phyloP scores from a whole-genome alignment of 441 rosid genomes.

The Populus trichocarpa region DNA sequence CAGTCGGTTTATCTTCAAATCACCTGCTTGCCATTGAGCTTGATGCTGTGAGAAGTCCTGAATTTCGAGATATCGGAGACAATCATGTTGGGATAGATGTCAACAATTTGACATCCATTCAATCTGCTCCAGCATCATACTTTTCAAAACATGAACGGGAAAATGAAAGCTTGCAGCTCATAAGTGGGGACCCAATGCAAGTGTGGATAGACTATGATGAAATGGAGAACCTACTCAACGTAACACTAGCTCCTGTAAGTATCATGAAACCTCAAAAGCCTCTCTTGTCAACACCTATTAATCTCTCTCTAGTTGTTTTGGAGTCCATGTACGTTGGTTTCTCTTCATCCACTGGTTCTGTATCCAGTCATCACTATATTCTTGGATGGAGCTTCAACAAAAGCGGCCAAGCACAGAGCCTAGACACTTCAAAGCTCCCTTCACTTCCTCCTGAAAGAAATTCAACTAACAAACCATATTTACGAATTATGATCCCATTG shows the following conservation, averaged over 20 bases:
- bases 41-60: constrained; percentile 38
- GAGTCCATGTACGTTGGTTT: constrained; percentile 54
- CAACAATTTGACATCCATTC: constrained; percentile 34
- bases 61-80: constrained; percentile 27
- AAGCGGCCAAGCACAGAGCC: constrained; percentile 26
- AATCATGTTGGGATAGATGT: constrained; percentile 66
- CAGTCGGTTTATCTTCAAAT: constrained; percentile 28
- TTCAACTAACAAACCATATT: constrained; percentile 11
- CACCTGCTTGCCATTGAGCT: constrained; percentile 55
- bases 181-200: constrained; percentile 38
- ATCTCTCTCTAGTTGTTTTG: constrained; percentile 36
- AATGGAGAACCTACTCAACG: constrained; percentile 28
- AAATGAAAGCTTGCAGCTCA: constrained; percentile 32
- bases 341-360: constrained; percentile 49
- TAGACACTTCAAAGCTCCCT: constrained; percentile 39
- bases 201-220: constrained; percentile 57
- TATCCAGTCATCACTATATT: constrained; percentile 38
- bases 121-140: constrained; percentile 40
- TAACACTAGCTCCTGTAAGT: constrained; percentile 45
- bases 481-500: constrained; percentile 8
- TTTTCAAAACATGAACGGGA: constrained; percentile 19
- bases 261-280: constrained; percentile 34
- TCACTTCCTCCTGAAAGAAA: constrained; percentile 24
- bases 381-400: constrained; percentile 66
- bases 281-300: constrained; percentile 37